A percentile compares a stretch with the other conserved stretches of the same genome.
Evolutionary conservation across 139 green algal genomes (phyloP).

Genomic region (Chlorokybus atmophyticus): DNA sequence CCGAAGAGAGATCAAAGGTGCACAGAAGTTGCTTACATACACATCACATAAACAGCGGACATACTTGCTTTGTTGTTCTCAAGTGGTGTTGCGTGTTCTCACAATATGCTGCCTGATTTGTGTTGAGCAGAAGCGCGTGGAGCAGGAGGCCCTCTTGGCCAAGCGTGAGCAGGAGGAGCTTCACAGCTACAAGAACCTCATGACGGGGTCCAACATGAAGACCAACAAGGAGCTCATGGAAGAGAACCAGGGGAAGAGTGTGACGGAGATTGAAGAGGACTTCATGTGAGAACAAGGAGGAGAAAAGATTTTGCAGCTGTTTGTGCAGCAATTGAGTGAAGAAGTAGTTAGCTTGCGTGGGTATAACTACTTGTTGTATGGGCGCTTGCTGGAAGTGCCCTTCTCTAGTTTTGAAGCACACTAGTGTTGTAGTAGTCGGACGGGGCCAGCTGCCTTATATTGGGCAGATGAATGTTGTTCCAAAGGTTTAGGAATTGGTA

Average conservation of each 20-base stretch:
- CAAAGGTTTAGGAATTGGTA: too few relatives aligned
- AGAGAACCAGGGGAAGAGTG: slow-evolving; percentile 52
- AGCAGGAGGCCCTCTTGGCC: slow-evolving; percentile 48
- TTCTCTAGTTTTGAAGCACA: too few relatives aligned
- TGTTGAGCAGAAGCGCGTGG: slow-evolving; percentile 12
- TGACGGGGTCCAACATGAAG: slow-evolving; percentile 70
- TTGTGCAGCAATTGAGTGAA: too few relatives aligned
- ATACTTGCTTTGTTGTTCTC: neutral
- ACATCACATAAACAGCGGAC: neutral
- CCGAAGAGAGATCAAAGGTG: slow-evolving; percentile 25
- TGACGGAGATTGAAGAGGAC: slow-evolving; percentile 82
- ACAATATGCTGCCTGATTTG: neutral
- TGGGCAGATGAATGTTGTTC: too few relatives aligned
- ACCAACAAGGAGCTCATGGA: slow-evolving; percentile 54
- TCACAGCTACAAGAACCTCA: slow-evolving; percentile 60
- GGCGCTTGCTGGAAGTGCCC: too few relatives aligned
- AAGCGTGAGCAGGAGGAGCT: slow-evolving; percentile 48
- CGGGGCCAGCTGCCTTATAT: too few relatives aligned
- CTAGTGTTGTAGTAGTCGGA: too few relatives aligned
- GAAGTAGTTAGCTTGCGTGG: too few relatives aligned
- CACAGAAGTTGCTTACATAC: neutral
- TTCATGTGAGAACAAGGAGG: slow-evolving; percentile 68
- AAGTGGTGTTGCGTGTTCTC: neutral
- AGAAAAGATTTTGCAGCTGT: too few relatives aligned
- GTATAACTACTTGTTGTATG: too few relatives aligned